Conservation (phyloP, 208 protist species). For the Kentomonas sorsogonicus region DNA sequence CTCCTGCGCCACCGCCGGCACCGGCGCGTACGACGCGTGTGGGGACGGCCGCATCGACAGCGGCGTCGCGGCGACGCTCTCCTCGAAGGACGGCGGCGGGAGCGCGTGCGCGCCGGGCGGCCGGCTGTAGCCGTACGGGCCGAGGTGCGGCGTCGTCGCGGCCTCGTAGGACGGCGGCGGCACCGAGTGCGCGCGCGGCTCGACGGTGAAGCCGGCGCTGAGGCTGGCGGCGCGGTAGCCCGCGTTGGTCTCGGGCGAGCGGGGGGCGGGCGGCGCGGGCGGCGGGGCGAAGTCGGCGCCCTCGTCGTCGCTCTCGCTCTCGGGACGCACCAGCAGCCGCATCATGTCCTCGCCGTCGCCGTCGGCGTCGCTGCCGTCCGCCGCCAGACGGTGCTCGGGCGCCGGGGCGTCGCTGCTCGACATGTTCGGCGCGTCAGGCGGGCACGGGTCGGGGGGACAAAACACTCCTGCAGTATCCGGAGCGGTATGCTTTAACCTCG, state of each 20-base stretch:
- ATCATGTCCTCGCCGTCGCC: not conserved
- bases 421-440: too few relatives aligned
- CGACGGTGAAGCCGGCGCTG: not conserved
- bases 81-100: slow-evolving; percentile 64
- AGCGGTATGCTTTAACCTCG: too few relatives aligned
- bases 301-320: slow-evolving; percentile 20
- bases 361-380: slow-evolving; percentile 25
- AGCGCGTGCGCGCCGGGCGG: not conserved
- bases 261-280: not conserved
- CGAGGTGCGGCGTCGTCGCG: not conserved
- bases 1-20: slow-evolving; percentile 54
- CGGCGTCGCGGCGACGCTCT: slow-evolving; percentile 36
- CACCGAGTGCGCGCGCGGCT: not conserved
- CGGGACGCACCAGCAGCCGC: slow-evolving; percentile 1
- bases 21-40: slow-evolving; percentile 33
- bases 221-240: not conserved
- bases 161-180: slow-evolving; percentile 6
- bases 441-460: too few relatives aligned
- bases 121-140: not conserved
- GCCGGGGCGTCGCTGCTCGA: too few relatives aligned
- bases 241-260: not conserved
- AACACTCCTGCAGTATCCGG: too few relatives aligned
- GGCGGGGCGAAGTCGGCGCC: slow-evolving; percentile 9
- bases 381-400: slow-evolving; percentile 25
- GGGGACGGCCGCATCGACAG: slow-evolving; percentile 18